These are phyloP conservation scores for Nicotiana tomentosiformis DNA, from an alignment of 257 asterid genomes.

Conservation along the genomic window DNA sequence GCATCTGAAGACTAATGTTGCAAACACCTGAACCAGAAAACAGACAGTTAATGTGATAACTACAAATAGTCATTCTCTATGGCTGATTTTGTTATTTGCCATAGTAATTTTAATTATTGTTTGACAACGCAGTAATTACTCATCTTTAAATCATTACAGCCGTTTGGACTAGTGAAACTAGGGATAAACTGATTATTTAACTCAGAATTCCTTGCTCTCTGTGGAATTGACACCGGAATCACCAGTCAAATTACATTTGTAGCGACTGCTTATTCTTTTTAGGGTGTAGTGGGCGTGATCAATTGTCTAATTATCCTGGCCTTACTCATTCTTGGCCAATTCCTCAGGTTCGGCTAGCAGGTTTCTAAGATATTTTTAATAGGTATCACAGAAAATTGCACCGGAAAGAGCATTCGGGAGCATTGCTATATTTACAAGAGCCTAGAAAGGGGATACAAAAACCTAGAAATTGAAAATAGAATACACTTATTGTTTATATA, in stretches of 20 bases:
- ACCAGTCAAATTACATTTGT: background rate
- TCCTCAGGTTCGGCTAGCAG: background rate
- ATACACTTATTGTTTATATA: background rate
- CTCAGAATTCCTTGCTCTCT: background rate
- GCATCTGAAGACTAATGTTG: conserved; percentile 82
- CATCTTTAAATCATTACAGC: background rate
- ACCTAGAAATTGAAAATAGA: background rate
- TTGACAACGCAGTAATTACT: background rate
- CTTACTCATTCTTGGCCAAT: background rate
- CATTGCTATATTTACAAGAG: background rate
- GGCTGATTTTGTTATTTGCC: background rate
- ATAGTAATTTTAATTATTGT: background rate
- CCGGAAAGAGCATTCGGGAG: background rate
- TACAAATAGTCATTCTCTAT: conserved; percentile 7
- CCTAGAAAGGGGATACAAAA: background rate
- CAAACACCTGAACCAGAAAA: conserved; percentile 63
- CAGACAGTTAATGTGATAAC: conserved; percentile 18
- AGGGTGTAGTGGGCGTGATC: background rate
- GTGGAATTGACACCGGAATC: background rate
- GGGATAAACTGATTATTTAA: background rate
- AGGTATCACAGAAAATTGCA: background rate
- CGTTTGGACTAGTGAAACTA: background rate
- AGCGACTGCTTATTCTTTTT: background rate
- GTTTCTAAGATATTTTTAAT: background rate
- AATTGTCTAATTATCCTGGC: background rate